Base-by-base conservation (phyloP, 306 rosid genomes). In the Fagus crenata region DNA sequence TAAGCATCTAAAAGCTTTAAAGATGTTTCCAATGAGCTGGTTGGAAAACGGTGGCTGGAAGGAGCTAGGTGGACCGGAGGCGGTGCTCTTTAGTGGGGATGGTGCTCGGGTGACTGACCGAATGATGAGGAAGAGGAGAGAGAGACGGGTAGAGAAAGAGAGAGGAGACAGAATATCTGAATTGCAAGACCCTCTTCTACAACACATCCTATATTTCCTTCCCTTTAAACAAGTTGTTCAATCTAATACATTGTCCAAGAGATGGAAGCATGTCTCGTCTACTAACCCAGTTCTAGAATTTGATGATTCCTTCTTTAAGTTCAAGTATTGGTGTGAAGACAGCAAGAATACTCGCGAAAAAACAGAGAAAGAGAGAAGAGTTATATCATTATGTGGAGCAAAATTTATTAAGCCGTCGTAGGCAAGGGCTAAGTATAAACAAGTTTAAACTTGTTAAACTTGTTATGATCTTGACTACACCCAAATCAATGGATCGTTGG, bases 341-440 rank as follows among this genome's bases (percentile, higher is more conserved):
- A 46, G 7, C 1, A 18, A 56, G 49, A n/a, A n/a, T n/a, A n/a
- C n/a, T n/a, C n/a, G n/a, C n/a, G n/a, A n/a, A n/a, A n/a, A n/a
- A n/a, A n/a, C n/a, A n/a, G n/a, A 72, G 67, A 75, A n/a, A 43
- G 15, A 51, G 9, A 17, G 54, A 8, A 2, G 49, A 41, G 15
- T 79, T 85, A n/a, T 3, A 74, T 69, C 51, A 73, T 7, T 77
- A 60, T 63, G 78, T 82, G 75, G 79, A 49, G 7, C 78, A 41
- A 42, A 73, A 56, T 42, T 40, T 84, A 59, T 40, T 4, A 4
- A 72, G 73, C 37, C 77, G 78, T 69, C 32, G 0, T 5, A 75
- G 55, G 40, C 80, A 79, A 54, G 67, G 73, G n/a, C n/a, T n/a
- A n/a, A n/a, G n/a, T n/a, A n/a, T n/a, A n/a, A n/a, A n/a, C n/a